A percentile compares a stretch with the other conserved stretches of the same genome.
Evolutionary conservation across 192 early-diverging fungal species (phyloP).

Genomic region (Ambispora gerdemannii): DNA sequence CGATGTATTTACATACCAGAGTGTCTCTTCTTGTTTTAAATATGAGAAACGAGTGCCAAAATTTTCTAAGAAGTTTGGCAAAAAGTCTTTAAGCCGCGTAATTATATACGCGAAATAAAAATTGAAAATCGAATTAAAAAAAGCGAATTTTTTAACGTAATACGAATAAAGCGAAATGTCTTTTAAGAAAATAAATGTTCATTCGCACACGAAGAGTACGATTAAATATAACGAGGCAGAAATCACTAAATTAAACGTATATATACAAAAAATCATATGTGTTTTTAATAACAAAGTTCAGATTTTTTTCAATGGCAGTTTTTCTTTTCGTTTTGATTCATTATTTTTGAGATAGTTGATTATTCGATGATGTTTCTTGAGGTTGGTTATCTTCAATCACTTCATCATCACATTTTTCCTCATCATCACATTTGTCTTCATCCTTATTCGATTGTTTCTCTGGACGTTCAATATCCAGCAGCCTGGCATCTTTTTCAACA

Average conservation of each 20-base stretch:
- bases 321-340: background rate
- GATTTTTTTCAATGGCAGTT: background rate
- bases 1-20: background rate
- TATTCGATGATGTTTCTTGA: background rate
- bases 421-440: background rate
- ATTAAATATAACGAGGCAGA: background rate
- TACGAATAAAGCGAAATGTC: background rate
- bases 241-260: background rate
- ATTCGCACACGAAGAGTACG: background rate
- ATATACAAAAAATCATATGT: background rate
- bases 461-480: slow-evolving; percentile 24
- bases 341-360: background rate
- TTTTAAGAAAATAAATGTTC: background rate
- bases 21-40: background rate
- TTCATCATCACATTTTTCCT: background rate
- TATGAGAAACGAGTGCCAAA: background rate
- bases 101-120: background rate
- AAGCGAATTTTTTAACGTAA: background rate
- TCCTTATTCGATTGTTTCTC: background rate
- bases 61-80: background rate
- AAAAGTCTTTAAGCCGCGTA: background rate
- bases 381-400: background rate
- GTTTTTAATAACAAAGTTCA: background rate
- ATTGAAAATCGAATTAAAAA: background rate
- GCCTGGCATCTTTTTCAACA: slow-evolving; percentile 63